Evolutionary conservation across 1,139 yeast species (phyloP).

Genomic region (Trichomonascaceae sp.): DNA sequence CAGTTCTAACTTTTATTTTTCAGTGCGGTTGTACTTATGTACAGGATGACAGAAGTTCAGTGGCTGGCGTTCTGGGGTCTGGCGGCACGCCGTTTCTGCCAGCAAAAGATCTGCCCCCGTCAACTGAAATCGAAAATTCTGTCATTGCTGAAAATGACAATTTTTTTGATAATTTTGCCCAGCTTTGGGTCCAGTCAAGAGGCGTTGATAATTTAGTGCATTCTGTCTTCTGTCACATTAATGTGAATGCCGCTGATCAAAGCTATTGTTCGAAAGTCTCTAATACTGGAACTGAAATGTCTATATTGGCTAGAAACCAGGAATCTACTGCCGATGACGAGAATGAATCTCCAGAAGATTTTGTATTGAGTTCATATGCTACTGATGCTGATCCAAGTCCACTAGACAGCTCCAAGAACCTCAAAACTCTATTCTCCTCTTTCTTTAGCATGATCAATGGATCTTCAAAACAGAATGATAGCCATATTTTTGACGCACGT

Average conservation of each 20-base stretch:
- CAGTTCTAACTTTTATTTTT: conserved; percentile 21
- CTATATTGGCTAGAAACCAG: conserved; percentile 6
- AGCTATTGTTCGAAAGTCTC: conserved; percentile 22
- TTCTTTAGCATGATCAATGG: background rate
- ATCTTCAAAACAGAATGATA: background rate
- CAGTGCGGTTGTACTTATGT: conserved; percentile 15
- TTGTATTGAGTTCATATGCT: background rate
- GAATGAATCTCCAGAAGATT: background rate
- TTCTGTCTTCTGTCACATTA: conserved; percentile 25
- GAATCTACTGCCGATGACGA: background rate
- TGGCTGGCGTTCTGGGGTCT: background rate
- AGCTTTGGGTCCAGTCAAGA: conserved; percentile 20
- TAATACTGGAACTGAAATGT: conserved; percentile 12
- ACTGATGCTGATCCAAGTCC: background rate
- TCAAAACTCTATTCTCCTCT: background rate
- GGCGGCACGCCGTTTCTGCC: background rate
- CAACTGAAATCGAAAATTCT: conserved; percentile 23
- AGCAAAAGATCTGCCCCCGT: conserved; percentile 4
- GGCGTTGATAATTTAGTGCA: conserved; percentile 19
- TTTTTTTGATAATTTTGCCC: conserved; percentile 25
- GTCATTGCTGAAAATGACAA: conserved; percentile 20
- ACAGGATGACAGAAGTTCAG: conserved; percentile 2
- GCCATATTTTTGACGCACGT: background rate
- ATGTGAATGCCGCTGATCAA: conserved; percentile 18
- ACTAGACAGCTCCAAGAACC: background rate